A percentile compares a stretch with the other conserved stretches of the same genome.
These are phyloP conservation scores for Suillus discolor DNA, from an alignment of 768 basidiomycete species.

Conservation along the genomic window DNA sequence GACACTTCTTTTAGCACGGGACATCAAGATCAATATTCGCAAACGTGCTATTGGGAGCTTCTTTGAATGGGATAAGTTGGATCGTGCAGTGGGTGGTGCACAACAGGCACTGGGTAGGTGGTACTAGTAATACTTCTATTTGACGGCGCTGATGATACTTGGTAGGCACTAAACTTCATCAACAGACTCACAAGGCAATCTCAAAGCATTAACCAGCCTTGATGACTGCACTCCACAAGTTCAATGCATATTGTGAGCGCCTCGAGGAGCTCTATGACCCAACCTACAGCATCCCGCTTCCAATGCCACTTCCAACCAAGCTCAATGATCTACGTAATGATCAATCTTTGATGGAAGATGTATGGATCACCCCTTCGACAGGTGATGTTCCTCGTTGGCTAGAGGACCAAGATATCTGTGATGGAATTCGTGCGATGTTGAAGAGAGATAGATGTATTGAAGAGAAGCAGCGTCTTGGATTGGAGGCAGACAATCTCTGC, in stretches of 20 bases:
- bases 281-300: constrained; percentile 34
- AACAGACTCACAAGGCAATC: constrained; percentile 14
- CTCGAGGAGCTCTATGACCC: not conserved
- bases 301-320: constrained; percentile 30
- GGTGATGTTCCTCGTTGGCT: constrained; percentile 18
- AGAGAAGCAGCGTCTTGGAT: too few species aligned
- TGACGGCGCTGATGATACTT: too few species aligned
- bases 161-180: too few species aligned
- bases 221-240: not conserved
- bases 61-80: constrained; percentile 38
- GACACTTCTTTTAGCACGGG: constrained; percentile 11
- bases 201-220: not conserved
- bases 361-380: constrained; percentile 30
- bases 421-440: constrained; percentile 13
- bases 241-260: constrained; percentile 1
- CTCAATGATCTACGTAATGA: constrained; percentile 14
- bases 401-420: constrained; percentile 4
- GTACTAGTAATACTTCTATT: too few species aligned
- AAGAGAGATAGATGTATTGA: constrained; percentile 3
- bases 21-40: constrained; percentile 12
- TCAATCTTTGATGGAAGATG: constrained; percentile 35
- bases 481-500: too few species aligned
- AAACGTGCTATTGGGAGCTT: constrained; percentile 20
- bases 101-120: too few species aligned
- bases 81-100: constrained; percentile 38